Base-by-base conservation (phyloP, 768 basidiomycete species). In the Symmetrospora coprosmae region DNA sequence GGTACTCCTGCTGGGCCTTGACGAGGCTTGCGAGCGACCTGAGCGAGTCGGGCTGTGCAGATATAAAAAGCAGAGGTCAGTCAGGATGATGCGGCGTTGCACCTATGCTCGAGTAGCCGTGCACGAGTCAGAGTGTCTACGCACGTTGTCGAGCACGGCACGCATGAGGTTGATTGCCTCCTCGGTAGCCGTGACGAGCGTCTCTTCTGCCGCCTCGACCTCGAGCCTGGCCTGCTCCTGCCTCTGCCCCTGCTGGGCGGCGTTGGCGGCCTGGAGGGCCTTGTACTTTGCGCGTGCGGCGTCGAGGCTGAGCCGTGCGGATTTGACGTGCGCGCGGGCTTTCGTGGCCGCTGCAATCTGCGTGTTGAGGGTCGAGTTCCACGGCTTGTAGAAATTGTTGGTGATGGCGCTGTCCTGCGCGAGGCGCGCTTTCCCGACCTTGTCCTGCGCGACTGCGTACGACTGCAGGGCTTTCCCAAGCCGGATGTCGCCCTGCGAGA, bases 161-260 rank as follows among this genome's bases (percentile, higher is more conserved):
- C 69, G 64, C 71, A 72, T 72, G 13, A 71, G 61, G 62, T 64
- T 69, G 66, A 70, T 69, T 0, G 91, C 92, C 30, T 91, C 85
- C 73, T 99, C 94, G 23, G 94, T 99, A 78, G 88, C 89, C 72
- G 91, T 90, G 4, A 97, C 94, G 31, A 97, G 80, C 73, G 91
- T 88, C 71, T 99, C 94, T 61, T 77, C 76, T 13, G 74, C 74
- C 35, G 73, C 72, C 60, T 77, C 76, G 41, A 77, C 75, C 27
- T 70, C 69, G 40, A 70, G 43, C 66, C 86, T 77, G 3, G 89
- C 86, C 51, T 94, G 89, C 70, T 97, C 94, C 72, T 91, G 87
- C 75, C 77, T 86, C 4, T 65, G 64, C 27, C 65, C 45, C n/a
- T 48, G 27, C 7, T 43, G 28, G 17, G 81, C 74, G 0, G 85